Percentiles rank a stretch among this genome's conserved stretches.
phyloP scores from a whole-genome alignment of 2,329 filamentous ascomycete species.

The Aspergillus pseudoglaucus region DNA sequence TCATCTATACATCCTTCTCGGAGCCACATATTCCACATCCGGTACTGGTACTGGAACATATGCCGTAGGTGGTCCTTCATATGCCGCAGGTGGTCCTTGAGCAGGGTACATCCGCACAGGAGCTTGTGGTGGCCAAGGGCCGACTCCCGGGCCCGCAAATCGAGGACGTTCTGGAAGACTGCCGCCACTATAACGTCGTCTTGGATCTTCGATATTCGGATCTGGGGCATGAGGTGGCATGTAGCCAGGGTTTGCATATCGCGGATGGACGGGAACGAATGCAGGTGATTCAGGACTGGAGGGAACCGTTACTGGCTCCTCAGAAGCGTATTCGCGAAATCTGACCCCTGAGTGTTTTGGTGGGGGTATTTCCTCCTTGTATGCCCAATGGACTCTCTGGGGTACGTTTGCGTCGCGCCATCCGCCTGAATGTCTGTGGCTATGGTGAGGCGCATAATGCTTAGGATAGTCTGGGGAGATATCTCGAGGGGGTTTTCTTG shows the following conservation, averaged over 20 bases:
- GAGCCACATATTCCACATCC: too few relatives aligned
- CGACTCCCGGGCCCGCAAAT: too few relatives aligned
- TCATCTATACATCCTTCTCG: too few relatives aligned
- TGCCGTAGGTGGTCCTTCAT: too few relatives aligned
- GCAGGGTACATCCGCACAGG: too few relatives aligned
- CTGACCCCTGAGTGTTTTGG: slow-evolving; percentile 14
- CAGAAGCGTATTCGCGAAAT: slow-evolving; percentile 22
- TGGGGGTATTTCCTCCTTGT: slow-evolving; percentile 2
- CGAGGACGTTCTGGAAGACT: slow-evolving; percentile 2
- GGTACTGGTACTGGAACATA: too few relatives aligned
- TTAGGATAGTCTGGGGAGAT: slow-evolving; percentile 16
- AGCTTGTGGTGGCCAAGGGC: too few relatives aligned
- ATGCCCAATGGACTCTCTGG: slow-evolving; percentile 4
- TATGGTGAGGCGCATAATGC: background rate
- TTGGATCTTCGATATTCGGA: slow-evolving; percentile 17
- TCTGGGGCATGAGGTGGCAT: slow-evolving; percentile 15
- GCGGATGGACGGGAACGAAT: background rate
- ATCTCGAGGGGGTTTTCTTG: slow-evolving; percentile 22
- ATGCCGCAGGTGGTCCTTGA: too few relatives aligned
- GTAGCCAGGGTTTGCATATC: slow-evolving; percentile 8
- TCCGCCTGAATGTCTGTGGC: background rate
- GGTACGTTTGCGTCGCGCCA: background rate
- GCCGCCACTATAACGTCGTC: slow-evolving; percentile 17
- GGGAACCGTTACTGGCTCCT: slow-evolving; percentile 10
- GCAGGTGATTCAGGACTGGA: background rate